A percentile compares a stretch with the other conserved stretches of the same genome.
These are phyloP conservation scores for Uncinocarpus reesii DNA, from an alignment of 2,329 filamentous ascomycete genomes.

Conservation along the genomic window DNA sequence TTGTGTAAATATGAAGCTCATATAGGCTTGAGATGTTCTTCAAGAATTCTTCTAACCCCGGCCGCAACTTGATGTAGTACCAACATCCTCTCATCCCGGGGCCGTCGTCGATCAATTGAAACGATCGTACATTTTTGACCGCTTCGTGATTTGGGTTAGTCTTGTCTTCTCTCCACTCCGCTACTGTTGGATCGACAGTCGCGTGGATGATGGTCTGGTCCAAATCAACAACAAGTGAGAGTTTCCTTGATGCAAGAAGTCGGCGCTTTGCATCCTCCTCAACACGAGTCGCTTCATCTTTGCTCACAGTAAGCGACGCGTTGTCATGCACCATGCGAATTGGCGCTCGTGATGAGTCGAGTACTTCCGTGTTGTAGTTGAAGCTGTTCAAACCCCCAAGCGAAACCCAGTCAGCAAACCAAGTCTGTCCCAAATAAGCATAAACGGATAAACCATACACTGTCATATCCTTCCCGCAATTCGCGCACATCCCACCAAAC, in stretches of 20 bases:
- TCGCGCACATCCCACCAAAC: constrained; percentile 78
- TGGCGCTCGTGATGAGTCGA: constrained; percentile 73
- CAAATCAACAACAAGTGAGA: constrained; percentile 90
- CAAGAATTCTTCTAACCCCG: constrained; percentile 72
- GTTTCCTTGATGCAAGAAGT: constrained; percentile 66
- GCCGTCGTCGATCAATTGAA: constrained; percentile 80
- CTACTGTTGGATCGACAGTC: constrained; percentile 90
- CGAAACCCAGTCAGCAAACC: constrained; percentile 3
- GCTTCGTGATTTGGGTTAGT: constrained; percentile 83
- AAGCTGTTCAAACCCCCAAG: constrained; percentile 34
- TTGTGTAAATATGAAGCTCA: constrained; percentile 96
- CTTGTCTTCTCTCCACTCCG: constrained; percentile 85
- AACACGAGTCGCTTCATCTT: constrained; percentile 64
- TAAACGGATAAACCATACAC: constrained; percentile 41
- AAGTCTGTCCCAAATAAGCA: constrained; percentile 1
- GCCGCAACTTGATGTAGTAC: constrained; percentile 98
- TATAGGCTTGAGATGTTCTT: constrained; percentile 67
- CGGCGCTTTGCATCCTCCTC: constrained; percentile 81
- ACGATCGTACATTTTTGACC: constrained; percentile 76
- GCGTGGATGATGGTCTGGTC: constrained; percentile 98
- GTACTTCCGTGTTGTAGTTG: constrained; percentile 69
- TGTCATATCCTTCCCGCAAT: constrained; percentile 95
- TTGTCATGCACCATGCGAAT: constrained; percentile 96
- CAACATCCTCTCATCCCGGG: constrained; percentile 67
- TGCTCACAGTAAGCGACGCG: constrained; percentile 73